phyloP scores from a whole-genome alignment of 495 filamentous ascomycete genomes.

The Hypoxylon cercidicola region DNA sequence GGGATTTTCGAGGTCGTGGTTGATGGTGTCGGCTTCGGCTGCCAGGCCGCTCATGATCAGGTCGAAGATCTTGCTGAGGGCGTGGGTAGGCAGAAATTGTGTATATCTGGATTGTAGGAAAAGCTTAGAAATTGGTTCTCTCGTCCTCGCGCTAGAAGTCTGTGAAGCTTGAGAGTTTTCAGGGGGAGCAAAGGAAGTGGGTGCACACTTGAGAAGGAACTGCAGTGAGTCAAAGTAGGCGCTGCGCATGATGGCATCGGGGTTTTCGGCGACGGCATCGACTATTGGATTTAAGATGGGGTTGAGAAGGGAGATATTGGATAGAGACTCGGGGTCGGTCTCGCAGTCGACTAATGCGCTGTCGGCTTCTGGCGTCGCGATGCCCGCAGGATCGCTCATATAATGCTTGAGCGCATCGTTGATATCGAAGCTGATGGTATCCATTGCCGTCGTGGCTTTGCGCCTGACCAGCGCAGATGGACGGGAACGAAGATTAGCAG shows the following conservation, averaged over 20 bases:
- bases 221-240: constrained; percentile 91
- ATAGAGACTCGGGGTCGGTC: constrained; percentile 85
- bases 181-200: constrained; percentile 63
- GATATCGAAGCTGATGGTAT: constrained; percentile 85
- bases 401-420: constrained; percentile 96
- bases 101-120: constrained; percentile 80
- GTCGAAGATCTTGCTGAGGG: constrained; percentile 93
- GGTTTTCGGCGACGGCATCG: constrained; percentile 90
- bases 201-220: constrained; percentile 94
- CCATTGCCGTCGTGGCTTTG: constrained; percentile 67
- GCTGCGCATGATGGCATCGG: constrained; percentile 82
- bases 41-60: constrained; percentile 92
- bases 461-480: constrained; percentile 29
- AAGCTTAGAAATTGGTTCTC: constrained; percentile 66
- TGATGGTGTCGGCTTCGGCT: constrained; percentile 85
- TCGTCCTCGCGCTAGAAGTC: constrained; percentile 20
- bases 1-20: constrained; percentile 81
- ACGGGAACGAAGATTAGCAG: constrained; percentile 1
- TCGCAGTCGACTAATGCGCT: constrained; percentile 88
- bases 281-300: constrained; percentile 89
- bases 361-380: constrained; percentile 90
- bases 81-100: constrained; percentile 79
- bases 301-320: constrained; percentile 78
- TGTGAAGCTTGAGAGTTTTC: constrained; percentile 41
- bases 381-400: constrained; percentile 84